Evolutionary conservation across 176 grass and related monocot genomes (phyloP).

Genomic region (Paspalum notatum): DNA sequence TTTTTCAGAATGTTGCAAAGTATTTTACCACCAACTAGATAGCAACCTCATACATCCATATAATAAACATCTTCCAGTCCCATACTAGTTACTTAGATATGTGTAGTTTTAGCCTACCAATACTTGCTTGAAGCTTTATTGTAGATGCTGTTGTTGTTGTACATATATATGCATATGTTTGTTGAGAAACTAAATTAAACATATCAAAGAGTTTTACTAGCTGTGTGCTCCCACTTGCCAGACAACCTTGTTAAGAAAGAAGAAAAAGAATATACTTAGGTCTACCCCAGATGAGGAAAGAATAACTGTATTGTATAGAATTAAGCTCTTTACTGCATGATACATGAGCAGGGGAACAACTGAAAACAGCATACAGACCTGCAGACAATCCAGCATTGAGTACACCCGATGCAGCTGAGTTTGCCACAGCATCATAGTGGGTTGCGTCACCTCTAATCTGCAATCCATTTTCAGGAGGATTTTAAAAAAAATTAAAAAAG

Average conservation of each 20-base stretch:
- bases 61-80: background rate
- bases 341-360: conserved; percentile 22
- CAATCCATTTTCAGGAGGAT: conserved; percentile 22
- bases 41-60: background rate
- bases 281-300: background rate
- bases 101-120: background rate
- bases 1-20: background rate
- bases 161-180: conserved; percentile 15
- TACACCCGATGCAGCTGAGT: conserved; percentile 91
- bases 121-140: no score
- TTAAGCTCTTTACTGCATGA: conserved; percentile 6
- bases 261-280: background rate
- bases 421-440: conserved; percentile 97
- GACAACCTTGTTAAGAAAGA: conserved; percentile 5
- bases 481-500: background rate
- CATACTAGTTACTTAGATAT: background rate
- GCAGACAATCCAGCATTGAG: conserved; percentile 80
- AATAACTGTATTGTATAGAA: no score
- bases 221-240: background rate
- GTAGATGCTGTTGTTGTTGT: no score
- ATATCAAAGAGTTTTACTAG: background rate
- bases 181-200: background rate
- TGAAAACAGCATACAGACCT: conserved; percentile 57
- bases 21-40: conserved; percentile 6
- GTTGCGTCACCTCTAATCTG: conserved; percentile 97